Conservation (phyloP, 305 asterid genomes). For the Fraxinus angustifolia region DNA sequence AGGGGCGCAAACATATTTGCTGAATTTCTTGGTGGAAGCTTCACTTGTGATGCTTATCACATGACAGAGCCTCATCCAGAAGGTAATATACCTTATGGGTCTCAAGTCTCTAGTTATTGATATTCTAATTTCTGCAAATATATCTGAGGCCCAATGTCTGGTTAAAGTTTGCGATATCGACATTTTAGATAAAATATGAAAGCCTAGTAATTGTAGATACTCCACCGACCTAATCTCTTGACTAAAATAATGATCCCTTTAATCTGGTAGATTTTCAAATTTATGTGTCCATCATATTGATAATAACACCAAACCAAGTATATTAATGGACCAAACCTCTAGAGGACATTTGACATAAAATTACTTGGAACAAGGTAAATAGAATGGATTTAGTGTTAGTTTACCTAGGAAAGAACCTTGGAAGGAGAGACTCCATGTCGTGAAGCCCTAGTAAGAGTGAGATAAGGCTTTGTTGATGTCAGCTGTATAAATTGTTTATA, state of each 20-base stretch:
- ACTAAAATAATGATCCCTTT: not conserved
- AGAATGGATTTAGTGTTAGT: not conserved
- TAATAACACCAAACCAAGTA: no score
- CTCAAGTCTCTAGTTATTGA: not conserved
- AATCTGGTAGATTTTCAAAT: not conserved
- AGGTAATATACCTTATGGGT: conserved; percentile 40
- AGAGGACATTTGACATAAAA: not conserved
- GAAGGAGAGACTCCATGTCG: not conserved
- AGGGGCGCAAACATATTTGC: conserved; percentile 88
- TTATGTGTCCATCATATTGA: not conserved
- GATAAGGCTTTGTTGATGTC: not conserved
- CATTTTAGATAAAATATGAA: not conserved
- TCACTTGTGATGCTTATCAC: conserved; percentile 90
- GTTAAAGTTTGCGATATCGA: not conserved
- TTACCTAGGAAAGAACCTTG: not conserved
- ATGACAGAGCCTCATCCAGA: conserved; percentile 94
- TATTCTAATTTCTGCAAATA: not conserved
- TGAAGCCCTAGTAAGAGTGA: not conserved
- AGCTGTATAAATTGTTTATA: not conserved
- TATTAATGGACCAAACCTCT: not conserved
- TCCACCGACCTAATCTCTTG: not conserved
- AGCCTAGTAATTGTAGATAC: not conserved
- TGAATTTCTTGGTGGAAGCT: conserved; percentile 97
- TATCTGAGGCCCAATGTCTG: not conserved
- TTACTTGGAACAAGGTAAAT: not conserved